Base-by-base conservation (phyloP, 2,329 filamentous ascomycete species). In the Sclerotinia minor region DNA sequence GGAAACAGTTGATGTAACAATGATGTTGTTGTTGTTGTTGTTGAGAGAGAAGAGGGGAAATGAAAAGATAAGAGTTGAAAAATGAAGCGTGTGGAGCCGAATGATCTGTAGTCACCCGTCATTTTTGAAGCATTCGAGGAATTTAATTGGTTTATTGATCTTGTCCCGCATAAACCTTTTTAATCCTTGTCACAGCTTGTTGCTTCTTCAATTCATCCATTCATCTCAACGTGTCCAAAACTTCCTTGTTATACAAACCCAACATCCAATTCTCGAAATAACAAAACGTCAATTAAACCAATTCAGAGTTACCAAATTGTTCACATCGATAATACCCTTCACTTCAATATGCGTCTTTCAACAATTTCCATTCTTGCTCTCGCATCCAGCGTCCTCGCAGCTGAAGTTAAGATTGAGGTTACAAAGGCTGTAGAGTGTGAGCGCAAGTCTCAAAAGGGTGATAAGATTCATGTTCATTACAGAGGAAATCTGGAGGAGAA, bases 401-500 rank as follows among this genome's bases (percentile, higher is more conserved):
- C 74, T 13, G 67, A 83, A 69, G 86, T 97, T 73, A 86, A 91
- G 79, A 91, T 97, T 78, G 88, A 96, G 72, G 87, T 92, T 73
- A 91, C 88, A 64, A 83, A 87, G 69, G 82, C 86, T 35, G 90
- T 91, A 71, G 87, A 92, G 73, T 97, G 94, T 83, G 87, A 87
- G 63, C 89, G 92, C 79, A 94, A 92, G 82, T 91, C 87, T 21
- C 76, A 85, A 76, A 86, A 84, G 70, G 92, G 92, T 73, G 94
- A 97, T 81, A 87, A 83, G 71, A 88, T 97, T 77, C 83, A 88
- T 67, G 92, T 97, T 76, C 93, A 97, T 83, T 97, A 98, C 83
- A 86, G 86, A 67, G 94, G 94, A 74, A 95, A 90, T 1, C 86
- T 97, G 70, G 81, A 82, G 64, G 86, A 88, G 32, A 11, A 67